phyloP scores from a whole-genome alignment of 2,329 filamentous ascomycete genomes.

The Didymella arachidicola region DNA sequence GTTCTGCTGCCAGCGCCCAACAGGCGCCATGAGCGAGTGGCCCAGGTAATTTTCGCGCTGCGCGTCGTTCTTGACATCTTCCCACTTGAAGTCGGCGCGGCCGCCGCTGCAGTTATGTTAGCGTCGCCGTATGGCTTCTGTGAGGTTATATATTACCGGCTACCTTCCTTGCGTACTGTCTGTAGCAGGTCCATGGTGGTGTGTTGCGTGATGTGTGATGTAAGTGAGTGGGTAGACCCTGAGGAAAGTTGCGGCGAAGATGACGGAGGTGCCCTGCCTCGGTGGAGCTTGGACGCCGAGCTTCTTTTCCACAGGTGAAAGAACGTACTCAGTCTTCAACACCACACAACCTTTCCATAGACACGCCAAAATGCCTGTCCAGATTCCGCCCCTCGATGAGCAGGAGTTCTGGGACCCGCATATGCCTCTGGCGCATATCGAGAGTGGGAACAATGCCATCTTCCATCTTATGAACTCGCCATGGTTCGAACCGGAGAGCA shows the following conservation, averaged over 20 bases:
- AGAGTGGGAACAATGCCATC: slow-evolving; percentile 54
- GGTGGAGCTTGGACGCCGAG: slow-evolving; percentile 15
- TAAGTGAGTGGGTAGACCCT: slow-evolving; percentile 5
- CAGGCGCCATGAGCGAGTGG: slow-evolving; percentile 89
- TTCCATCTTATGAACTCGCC: slow-evolving; percentile 69
- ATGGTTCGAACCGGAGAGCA: slow-evolving; percentile 69
- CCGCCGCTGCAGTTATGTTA: slow-evolving; percentile 68
- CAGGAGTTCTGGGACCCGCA: slow-evolving; percentile 40
- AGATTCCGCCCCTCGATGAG: slow-evolving; percentile 45
- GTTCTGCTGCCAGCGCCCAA: slow-evolving; percentile 89
- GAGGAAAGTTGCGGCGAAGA: slow-evolving; percentile 35
- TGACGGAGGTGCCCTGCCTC: slow-evolving; percentile 31
- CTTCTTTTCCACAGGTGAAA: slow-evolving; percentile 13
- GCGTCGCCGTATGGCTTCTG: slow-evolving; percentile 12
- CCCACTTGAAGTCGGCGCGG: slow-evolving; percentile 92
- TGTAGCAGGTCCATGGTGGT: slow-evolving; percentile 86
- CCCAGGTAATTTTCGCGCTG: slow-evolving; percentile 93
- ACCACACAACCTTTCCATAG: background rate
- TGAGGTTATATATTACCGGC: slow-evolving; percentile 60
- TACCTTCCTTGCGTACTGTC: slow-evolving; percentile 87
- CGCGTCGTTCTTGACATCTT: slow-evolving; percentile 83
- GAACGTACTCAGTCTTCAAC: slow-evolving; percentile 9
- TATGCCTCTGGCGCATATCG: slow-evolving; percentile 35
- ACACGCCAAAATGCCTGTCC: slow-evolving; percentile 36
- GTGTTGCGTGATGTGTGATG: slow-evolving; percentile 23